phyloP scores from a whole-genome alignment of 228 moss, liverwort and hornwort genomes.

The Sphagnum fallax region DNA sequence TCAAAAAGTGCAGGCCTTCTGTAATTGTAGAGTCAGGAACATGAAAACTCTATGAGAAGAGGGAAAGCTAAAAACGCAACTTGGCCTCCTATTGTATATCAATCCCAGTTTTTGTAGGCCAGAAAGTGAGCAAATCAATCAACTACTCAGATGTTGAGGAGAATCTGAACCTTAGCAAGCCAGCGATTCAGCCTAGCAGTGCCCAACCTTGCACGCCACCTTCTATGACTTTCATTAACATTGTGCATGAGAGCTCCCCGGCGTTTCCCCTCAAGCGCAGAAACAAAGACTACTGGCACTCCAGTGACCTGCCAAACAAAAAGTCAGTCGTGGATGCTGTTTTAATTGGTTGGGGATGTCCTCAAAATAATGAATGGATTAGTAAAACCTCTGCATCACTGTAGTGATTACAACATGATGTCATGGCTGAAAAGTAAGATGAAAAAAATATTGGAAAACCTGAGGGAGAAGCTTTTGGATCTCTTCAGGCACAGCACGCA shows the following conservation, averaged over 20 bases:
- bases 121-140: too few relatives aligned
- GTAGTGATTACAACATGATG: background rate
- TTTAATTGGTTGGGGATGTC: too few relatives aligned
- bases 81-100: too few relatives aligned
- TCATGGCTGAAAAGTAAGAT: too few relatives aligned
- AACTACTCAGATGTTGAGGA: background rate
- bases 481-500: slow-evolving; percentile 87
- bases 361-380: background rate
- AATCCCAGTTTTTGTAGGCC: too few relatives aligned
- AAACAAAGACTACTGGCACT: slow-evolving; percentile 77
- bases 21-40: background rate
- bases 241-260: slow-evolving; percentile 69
- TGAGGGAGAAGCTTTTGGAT: slow-evolving; percentile 79
- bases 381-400: background rate
- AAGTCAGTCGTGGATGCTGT: background rate
- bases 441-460: slow-evolving; percentile 18
- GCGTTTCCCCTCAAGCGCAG: slow-evolving; percentile 76
- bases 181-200: slow-evolving; percentile 95
- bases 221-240: slow-evolving; percentile 65
- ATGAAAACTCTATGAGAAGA: background rate
- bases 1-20: background rate
- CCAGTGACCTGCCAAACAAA: slow-evolving; percentile 61
- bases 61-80: background rate
- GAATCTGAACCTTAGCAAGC: slow-evolving; percentile 68
- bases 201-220: slow-evolving; percentile 80